Evolutionary conservation across 768 basidiomycete species (phyloP).

Genomic region (Lentinula guzmanii): DNA sequence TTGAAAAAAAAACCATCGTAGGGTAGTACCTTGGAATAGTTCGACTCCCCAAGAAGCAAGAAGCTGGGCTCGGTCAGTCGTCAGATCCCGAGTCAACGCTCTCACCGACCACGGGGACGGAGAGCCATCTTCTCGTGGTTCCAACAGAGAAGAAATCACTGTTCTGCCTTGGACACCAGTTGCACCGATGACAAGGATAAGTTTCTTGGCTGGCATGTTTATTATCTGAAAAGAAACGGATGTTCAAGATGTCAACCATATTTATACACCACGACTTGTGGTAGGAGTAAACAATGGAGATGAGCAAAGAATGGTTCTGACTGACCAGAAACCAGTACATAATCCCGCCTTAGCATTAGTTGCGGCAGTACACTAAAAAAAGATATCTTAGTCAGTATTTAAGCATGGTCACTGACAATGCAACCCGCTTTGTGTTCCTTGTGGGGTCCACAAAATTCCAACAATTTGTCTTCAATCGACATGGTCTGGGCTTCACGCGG

Average conservation of each 20-base stretch:
- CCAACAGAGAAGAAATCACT: slow-evolving; percentile 32
- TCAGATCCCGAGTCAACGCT: slow-evolving; percentile 32
- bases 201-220: slow-evolving; percentile 14
- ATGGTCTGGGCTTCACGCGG: too few species aligned
- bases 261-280: neutral
- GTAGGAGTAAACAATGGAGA: too few species aligned
- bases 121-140: slow-evolving; percentile 25
- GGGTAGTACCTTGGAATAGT: neutral
- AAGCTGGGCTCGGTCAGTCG: slow-evolving; percentile 25
- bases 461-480: neutral
- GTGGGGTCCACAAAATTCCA: too few species aligned
- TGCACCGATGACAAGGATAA: slow-evolving; percentile 40
- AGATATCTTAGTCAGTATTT: too few species aligned
- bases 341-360: neutral
- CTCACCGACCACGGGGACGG: slow-evolving; percentile 37
- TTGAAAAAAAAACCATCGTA: neutral
- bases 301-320: too few species aligned
- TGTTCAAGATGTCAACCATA: neutral
- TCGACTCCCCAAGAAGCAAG: slow-evolving; percentile 28
- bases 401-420: too few species aligned
- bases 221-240: neutral
- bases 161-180: slow-evolving; percentile 39
- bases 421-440: neutral
- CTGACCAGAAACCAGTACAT: neutral
- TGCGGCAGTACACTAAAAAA: too few species aligned